phyloP scores from a whole-genome alignment of 2,329 filamentous ascomycete genomes.

The Hypocreales sp. region DNA sequence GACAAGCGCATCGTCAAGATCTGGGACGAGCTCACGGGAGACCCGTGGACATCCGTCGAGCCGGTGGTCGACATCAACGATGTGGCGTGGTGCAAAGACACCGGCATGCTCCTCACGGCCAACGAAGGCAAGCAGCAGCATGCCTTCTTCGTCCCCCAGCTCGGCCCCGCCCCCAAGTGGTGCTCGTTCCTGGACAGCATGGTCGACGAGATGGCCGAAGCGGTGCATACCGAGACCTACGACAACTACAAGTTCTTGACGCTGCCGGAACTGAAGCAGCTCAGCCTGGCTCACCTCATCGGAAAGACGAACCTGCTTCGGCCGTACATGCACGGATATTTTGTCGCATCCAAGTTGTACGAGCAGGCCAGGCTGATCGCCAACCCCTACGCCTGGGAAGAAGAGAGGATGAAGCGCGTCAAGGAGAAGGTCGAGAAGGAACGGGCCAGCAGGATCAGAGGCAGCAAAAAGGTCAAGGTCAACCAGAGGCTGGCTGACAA shows the following conservation, averaged over 20 bases:
- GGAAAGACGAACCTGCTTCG: slow-evolving; percentile 79
- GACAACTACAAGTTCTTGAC: slow-evolving; percentile 99
- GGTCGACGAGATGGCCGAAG: slow-evolving; percentile 96
- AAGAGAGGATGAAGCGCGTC: slow-evolving; percentile 79
- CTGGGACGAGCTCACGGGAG: slow-evolving; percentile 72
- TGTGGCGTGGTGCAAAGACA: slow-evolving; percentile 83
- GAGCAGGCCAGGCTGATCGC: slow-evolving; percentile 87
- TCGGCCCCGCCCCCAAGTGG: slow-evolving; percentile 89
- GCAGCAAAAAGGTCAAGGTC: slow-evolving; percentile 95
- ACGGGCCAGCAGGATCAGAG: slow-evolving; percentile 83
- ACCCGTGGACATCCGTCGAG: slow-evolving; percentile 90
- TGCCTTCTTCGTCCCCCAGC: slow-evolving; percentile 84
- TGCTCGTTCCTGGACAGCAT: slow-evolving; percentile 94
- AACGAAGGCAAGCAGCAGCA: slow-evolving; percentile 95
- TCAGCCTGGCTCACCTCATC: slow-evolving; percentile 78
- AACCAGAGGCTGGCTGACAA: slow-evolving; percentile 73
- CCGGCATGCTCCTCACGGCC: slow-evolving; percentile 88
- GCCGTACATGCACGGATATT: slow-evolving; percentile 99
- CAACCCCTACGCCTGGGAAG: slow-evolving; percentile 87
- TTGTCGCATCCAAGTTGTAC: slow-evolving; percentile 87
- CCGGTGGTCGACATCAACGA: slow-evolving; percentile 89
- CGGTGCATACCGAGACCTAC: slow-evolving; percentile 65
- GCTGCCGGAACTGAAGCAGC: slow-evolving; percentile 63
- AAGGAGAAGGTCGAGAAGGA: slow-evolving; percentile 96
- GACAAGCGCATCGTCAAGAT: slow-evolving; percentile 97